Conservation (phyloP, 2,329 filamentous ascomycete genomes). For the Penicillium oxalicum region DNA sequence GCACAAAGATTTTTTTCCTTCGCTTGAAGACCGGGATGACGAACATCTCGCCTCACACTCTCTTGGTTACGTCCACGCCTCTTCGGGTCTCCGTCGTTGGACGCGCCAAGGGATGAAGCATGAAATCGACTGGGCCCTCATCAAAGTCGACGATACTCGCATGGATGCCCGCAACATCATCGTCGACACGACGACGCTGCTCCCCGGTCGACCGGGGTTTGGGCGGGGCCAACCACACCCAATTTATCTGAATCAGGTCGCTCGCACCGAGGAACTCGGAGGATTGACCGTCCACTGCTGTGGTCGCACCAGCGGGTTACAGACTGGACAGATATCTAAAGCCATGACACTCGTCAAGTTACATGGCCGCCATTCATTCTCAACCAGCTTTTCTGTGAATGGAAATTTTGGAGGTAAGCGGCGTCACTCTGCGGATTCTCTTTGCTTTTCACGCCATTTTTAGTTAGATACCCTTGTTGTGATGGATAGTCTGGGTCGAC, state of each 20-base stretch:
- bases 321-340: constrained; percentile 69
- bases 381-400: constrained; percentile 61
- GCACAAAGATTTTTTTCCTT: constrained; percentile 73
- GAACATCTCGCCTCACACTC: constrained; percentile 78
- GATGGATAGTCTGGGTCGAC: not conserved
- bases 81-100: constrained; percentile 78
- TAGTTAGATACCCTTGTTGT: constrained; percentile 22
- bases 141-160: constrained; percentile 68
- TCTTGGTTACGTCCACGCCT: constrained; percentile 80
- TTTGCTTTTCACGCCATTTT: constrained; percentile 17
- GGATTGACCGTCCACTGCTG: constrained; percentile 79
- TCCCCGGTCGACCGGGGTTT: constrained; percentile 33
- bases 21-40: constrained; percentile 66
- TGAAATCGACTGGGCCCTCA: constrained; percentile 93
- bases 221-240: constrained; percentile 43
- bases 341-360: constrained; percentile 81
- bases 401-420: constrained; percentile 52
- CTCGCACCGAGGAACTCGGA: constrained; percentile 54
- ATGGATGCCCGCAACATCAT: constrained; percentile 68
- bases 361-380: constrained; percentile 74
- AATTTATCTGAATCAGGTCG: constrained; percentile 52
- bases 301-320: constrained; percentile 77
- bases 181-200: constrained; percentile 20
- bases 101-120: constrained; percentile 66
- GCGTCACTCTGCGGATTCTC: constrained; percentile 18